Conservation (phyloP, 495 filamentous ascomycete genomes). For the Mytilinidion resinicola region DNA sequence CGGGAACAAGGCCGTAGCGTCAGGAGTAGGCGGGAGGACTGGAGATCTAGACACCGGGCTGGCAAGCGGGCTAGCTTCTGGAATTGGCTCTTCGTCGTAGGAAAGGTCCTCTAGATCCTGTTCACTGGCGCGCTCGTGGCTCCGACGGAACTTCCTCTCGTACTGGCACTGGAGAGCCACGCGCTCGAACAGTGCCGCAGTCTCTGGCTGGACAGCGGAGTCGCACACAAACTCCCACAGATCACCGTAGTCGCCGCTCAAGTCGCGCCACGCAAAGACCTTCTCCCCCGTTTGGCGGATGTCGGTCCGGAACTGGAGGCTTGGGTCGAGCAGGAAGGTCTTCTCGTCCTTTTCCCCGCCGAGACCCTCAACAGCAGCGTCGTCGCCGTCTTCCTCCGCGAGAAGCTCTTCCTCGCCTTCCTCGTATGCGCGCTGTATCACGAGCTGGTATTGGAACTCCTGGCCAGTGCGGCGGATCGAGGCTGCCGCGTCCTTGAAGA, state of each 20-base stretch:
- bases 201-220: conserved; percentile 55
- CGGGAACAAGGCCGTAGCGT: conserved; percentile 18
- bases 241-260: conserved; percentile 89
- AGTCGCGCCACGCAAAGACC: conserved; percentile 87
- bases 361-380: conserved; percentile 61
- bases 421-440: conserved; percentile 92
- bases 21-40: conserved; percentile 28
- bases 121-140: conserved; percentile 71
- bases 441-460: conserved; percentile 94
- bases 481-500: conserved; percentile 94
- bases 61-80: conserved; percentile 68
- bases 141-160: conserved; percentile 84
- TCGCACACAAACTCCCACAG: conserved; percentile 97
- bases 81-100: conserved; percentile 76
- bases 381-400: conserved; percentile 72
- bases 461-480: conserved; percentile 87
- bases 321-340: conserved; percentile 87
- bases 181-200: conserved; percentile 73
- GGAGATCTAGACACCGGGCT: conserved; percentile 49
- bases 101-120: conserved; percentile 73
- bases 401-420: conserved; percentile 91
- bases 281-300: conserved; percentile 69
- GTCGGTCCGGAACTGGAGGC: conserved; percentile 79
- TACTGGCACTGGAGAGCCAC: conserved; percentile 91
- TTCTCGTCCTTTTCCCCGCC: conserved; percentile 85